Base-by-base conservation (phyloP, 2,329 filamentous ascomycete species). In the Fusarium succisae region DNA sequence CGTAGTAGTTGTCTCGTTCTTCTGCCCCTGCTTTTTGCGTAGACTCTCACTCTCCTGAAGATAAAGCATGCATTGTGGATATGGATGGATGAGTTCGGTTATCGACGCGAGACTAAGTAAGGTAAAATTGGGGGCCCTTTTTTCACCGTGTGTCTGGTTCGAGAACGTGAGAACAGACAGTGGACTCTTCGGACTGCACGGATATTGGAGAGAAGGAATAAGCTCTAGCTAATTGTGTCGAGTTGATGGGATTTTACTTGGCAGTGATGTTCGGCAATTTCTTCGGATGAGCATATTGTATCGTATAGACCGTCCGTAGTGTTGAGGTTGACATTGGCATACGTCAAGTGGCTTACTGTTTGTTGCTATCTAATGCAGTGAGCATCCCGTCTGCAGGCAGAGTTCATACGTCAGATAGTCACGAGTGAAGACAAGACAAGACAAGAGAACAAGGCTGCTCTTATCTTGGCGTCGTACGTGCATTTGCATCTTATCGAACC, bases 401-500 rank as follows among this genome's bases (percentile, higher is more conserved):
- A 51, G 24, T 18, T 24, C 24, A 20, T 41, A 67, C n/a, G 48
- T 32, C 5, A 39, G 51, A 28, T 15, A 43, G 38, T 32, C 28
- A 32, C 30, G 5, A 26, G 32, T 17, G 18, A 50, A 8, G 32
- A 38, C 10, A 39, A 4, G 35, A 24, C 6, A 6, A 35, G 32
- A 35, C 1, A 13, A 17, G 22, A 53, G 44, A 15, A 41, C 53
- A 62, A 55, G 47, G 38, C 37, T 39, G 43, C 17, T 44, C 45
- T 30, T 61, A 35, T 70, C 67, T 70, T 70, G 67, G 67, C 67
- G 41, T 70, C 45, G 26, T 69, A 69, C 38, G 66, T 69, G 38
- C 55, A 44, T 45, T 35, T 20, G 37, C 50, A 43, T 44, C 48
- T 56, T 57, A 56, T 57, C 50, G 30, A 56, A 32, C 57, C 58